phyloP scores from a whole-genome alignment of 169 alveolate genomes.

The Plasmodium fragile region DNA sequence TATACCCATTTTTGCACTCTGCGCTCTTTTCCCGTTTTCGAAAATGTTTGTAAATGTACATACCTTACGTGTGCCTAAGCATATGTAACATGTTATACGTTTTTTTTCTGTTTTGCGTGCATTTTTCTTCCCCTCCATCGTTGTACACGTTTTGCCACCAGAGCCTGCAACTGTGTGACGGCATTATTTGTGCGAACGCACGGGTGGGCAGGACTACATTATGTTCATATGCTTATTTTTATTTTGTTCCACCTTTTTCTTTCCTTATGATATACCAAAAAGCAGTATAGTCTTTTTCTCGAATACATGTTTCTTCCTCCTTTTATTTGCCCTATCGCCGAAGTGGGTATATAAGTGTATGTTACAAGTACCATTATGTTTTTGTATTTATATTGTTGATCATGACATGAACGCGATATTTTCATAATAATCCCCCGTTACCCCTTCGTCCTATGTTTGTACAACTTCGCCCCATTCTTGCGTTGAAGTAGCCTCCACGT shows the following conservation, averaged over 20 bases:
- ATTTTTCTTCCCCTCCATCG: constrained; percentile 5
- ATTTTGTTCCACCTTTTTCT: no score
- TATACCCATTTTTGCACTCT: not conserved
- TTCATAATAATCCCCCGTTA: not conserved
- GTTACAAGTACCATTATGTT: not conserved
- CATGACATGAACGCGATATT: not conserved
- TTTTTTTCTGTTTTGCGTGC: constrained; percentile 1
- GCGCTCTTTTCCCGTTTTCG: not conserved
- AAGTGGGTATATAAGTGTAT: not conserved
- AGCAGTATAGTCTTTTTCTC: not conserved
- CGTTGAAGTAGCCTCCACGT: not conserved
- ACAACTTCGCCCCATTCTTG: not conserved
- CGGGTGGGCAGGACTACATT: not conserved
- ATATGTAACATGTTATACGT: not conserved
- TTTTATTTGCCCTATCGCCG: not conserved
- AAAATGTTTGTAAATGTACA: not conserved
- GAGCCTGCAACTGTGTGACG: not conserved
- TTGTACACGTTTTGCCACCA: constrained; percentile 1
- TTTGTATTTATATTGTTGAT: not conserved
- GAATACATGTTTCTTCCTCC: not conserved
- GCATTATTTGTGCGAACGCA: not conserved
- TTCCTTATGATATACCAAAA: not conserved
- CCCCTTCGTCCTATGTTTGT: not conserved
- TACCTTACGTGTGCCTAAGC: not conserved
- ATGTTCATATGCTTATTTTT: not conserved